Evolutionary conservation across 2,329 filamentous ascomycete species (phyloP), one percentile per base, ranked within the genome.

Genomic region (Curvularia eragrostidis): DNA sequence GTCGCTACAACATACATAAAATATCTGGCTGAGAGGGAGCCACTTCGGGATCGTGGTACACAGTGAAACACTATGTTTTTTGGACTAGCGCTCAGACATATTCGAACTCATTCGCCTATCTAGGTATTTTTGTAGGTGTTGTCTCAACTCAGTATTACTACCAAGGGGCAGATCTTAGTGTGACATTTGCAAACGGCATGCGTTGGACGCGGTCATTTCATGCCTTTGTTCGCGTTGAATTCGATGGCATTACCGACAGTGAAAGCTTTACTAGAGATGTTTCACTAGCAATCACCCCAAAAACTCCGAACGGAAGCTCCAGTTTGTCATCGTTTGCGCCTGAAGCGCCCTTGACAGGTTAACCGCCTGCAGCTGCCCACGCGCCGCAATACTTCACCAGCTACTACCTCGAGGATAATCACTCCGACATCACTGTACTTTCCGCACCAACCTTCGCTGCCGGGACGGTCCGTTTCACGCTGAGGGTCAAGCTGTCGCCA

Each of bases 11-110:
- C 77, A 0, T 83, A 79, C 58, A 74, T 87, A 18, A 74, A 81
- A 39, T 75, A 82, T 1, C 80, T 79, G 68, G 78, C 81, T 9
- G 74, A 80, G 48, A 76, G 75, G 52, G 82, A 83, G 52, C 76
- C 72, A 24, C 78, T 82, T 30, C 85, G 87, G 61, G 85, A 87
- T 61, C 78, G 78, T 1, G 85, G 87, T 73, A 84, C 84, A 21
- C 76, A 85, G 60, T 88, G 82, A 72, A 82, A 82, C 70, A 79
- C 79, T 52, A 64, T 81, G 10, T 82, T 82, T 65, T 81, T 81
- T 58, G 71, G 78, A 28, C 71, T 81, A 15, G 77, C 77, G n/a
- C n/a, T n/a, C n/a, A n/a, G n/a, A n/a, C n/a, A n/a, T n/a, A n/a
- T n/a, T n/a, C n/a, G n/a, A n/a, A n/a, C n/a, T n/a, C n/a, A n/a